Base-by-base conservation (phyloP, 2,329 filamentous ascomycete genomes). In the Xylaria sp. region DNA sequence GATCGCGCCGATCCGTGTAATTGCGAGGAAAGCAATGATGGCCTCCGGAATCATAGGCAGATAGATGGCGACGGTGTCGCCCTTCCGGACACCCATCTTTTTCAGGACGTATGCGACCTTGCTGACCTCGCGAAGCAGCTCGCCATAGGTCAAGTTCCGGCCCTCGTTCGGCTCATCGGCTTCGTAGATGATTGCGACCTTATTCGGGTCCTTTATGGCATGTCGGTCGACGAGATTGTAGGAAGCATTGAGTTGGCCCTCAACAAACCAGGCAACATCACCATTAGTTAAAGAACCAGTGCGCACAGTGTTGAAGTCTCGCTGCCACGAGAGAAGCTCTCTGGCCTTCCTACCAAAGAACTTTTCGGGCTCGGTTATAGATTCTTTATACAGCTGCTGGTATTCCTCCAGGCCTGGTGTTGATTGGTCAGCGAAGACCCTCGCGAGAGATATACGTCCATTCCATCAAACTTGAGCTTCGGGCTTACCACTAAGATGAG, bases 41-140 rank as follows among this genome's bases (percentile, higher is more conserved):
- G 94, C 94, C 76, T 99, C 93, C 51, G 94, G 94, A 74, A 99
- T 96, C 94, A 99, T 99, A 72, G 94, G 94, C 62, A 99, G 78
- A 79, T 99, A 99, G 63, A 99, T 90, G 60, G 92, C 94, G 52
- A 99, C 92, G 4, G 92, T 96, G 76, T 99, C 94, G 51, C 94
- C 94, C 81, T 97, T 97, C 79, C 89, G 87, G 56, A 99, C 93
- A 60, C 94, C 94, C 85, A 96, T 94, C 78, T 93, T 85, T 81
- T 92, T 96, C 65, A 99, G 83, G 20, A 90, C 88, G 79, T 91
- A 91, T 41, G 94, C 89, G 16, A 91, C 86, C 74, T 85, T 89
- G 68, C 89, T 97, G 47, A 99, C 93, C 74, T 99, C 86, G 61
- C 92, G 88, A 58, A 97, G 84, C 48, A 99, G 88, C 82, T 99